Conservation (phyloP, 176 grass and related monocot species). For the Paspalum notatum region DNA sequence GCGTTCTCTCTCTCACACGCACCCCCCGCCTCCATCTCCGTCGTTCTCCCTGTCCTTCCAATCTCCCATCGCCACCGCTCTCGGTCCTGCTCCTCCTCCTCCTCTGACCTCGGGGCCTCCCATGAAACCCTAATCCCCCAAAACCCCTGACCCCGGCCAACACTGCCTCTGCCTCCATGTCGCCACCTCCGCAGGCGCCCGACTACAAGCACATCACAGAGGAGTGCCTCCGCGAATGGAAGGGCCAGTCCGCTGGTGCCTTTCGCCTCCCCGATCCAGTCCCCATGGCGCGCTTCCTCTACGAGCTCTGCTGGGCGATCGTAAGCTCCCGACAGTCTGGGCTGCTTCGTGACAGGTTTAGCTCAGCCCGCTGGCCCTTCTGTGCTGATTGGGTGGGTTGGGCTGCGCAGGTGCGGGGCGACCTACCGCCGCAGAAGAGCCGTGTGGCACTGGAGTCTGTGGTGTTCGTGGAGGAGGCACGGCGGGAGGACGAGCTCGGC, state of each 20-base stretch:
- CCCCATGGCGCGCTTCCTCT: slow-evolving; percentile 92
- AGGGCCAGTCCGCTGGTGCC: slow-evolving; percentile 60
- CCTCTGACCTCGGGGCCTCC: slow-evolving; percentile 19
- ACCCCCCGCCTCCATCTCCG: slow-evolving; percentile 23
- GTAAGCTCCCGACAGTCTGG: slow-evolving; percentile 46
- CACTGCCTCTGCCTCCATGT: slow-evolving; percentile 37
- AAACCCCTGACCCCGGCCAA: slow-evolving; percentile 28
- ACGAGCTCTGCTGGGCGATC: slow-evolving; percentile 96
- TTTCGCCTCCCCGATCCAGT: slow-evolving; percentile 80
- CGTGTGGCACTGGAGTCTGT: slow-evolving; percentile 78
- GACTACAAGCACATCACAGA: slow-evolving; percentile 78
- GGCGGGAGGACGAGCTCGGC: slow-evolving; percentile 62
- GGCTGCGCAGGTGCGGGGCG: slow-evolving; percentile 67
- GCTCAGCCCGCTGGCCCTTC: slow-evolving; percentile 16
- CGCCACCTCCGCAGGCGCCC: slow-evolving; percentile 52
- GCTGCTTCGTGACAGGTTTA: slow-evolving; percentile 25
- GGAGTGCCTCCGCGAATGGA: slow-evolving; percentile 93
- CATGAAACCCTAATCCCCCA: slow-evolving; percentile 56
- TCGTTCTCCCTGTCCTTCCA: slow-evolving; percentile 3
- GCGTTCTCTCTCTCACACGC: background rate
- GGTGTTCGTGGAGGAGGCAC: slow-evolving; percentile 68
- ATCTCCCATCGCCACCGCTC: slow-evolving; percentile 26
- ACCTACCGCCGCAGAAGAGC: slow-evolving; percentile 82
- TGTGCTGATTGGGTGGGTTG: slow-evolving; percentile 29
- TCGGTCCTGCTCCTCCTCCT: slow-evolving; percentile 7